Conservation (phyloP, 208 protist genomes). For the Trypanosomatidae sp. region DNA sequence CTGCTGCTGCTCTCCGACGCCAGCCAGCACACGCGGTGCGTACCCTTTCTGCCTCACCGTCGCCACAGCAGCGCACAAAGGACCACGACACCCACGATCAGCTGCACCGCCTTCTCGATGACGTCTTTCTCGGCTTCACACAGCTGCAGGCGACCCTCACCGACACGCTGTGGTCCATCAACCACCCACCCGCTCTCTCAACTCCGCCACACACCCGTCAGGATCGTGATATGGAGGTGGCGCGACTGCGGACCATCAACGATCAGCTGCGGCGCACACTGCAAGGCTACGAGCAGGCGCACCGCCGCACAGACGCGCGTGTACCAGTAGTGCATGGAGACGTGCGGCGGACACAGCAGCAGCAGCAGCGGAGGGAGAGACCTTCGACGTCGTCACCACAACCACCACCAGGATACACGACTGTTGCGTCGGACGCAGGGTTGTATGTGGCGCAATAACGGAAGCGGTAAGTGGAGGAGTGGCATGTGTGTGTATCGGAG, state of each 20-base stretch:
- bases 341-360: too few species aligned
- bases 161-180: conserved; percentile 6
- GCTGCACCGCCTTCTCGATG: conserved; percentile 17
- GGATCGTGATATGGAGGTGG: conserved; percentile 15
- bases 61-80: background rate
- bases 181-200: conserved; percentile 16
- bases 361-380: too few species aligned
- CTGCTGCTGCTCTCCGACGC: too few species aligned
- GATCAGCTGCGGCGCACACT: conserved; percentile 25
- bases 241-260: conserved; percentile 20
- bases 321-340: too few species aligned
- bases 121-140: conserved; percentile 15
- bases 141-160: conserved; percentile 25
- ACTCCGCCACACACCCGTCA: conserved; percentile 8
- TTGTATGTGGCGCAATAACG: too few species aligned
- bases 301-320: background rate
- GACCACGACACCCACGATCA: background rate
- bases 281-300: conserved; percentile 16
- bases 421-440: too few species aligned
- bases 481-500: too few species aligned
- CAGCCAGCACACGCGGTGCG: too few species aligned
- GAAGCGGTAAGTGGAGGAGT: too few species aligned
- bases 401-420: too few species aligned
- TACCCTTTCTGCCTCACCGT: background rate
- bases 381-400: too few species aligned